Conservation (phyloP, 2,329 filamentous ascomycete genomes). For the Trichoderma pleuroti region DNA sequence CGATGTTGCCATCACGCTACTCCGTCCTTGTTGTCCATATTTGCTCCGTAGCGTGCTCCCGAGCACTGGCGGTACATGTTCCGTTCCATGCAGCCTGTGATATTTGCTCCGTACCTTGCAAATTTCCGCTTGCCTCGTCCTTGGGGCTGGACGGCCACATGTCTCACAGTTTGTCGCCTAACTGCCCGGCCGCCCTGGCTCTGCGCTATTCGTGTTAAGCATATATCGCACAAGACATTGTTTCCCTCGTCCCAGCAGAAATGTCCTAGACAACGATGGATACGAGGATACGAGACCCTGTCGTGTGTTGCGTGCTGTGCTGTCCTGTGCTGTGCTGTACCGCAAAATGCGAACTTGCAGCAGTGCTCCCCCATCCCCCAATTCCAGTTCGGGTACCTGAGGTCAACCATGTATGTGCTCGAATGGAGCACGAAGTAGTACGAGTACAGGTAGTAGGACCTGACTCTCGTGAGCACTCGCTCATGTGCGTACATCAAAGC, state of each 20-base stretch:
- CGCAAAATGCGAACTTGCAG: not conserved
- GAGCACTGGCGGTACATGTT: not conserved
- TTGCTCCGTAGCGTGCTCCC: slow-evolving; percentile 11
- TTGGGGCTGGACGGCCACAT: not conserved
- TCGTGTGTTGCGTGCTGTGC: not conserved
- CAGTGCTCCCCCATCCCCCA: not conserved
- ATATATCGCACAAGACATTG: slow-evolving; percentile 9
- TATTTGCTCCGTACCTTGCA: slow-evolving; percentile 10
- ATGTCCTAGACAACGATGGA: not conserved
- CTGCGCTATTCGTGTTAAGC: not conserved
- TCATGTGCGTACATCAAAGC: not conserved
- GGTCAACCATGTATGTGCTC: slow-evolving; percentile 1
- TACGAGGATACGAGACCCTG: not conserved
- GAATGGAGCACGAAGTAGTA: too few relatives aligned
- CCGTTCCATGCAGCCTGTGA: not conserved
- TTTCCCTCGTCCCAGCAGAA: not conserved
- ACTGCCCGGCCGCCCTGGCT: not conserved
- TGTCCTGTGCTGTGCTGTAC: not conserved
- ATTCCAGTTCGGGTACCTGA: not conserved
- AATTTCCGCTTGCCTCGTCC: slow-evolving; percentile 16
- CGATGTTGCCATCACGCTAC: slow-evolving; percentile 6
- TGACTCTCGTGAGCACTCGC: not conserved
- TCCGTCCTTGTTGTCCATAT: not conserved
- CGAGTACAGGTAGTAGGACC: not conserved
- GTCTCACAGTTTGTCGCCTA: slow-evolving; percentile 8